Evolutionary conservation across 1,284 basidiomycete genomes (phyloP), one percentile per base, ranked within the genome.

Genomic region (Ustilago trichophora): DNA sequence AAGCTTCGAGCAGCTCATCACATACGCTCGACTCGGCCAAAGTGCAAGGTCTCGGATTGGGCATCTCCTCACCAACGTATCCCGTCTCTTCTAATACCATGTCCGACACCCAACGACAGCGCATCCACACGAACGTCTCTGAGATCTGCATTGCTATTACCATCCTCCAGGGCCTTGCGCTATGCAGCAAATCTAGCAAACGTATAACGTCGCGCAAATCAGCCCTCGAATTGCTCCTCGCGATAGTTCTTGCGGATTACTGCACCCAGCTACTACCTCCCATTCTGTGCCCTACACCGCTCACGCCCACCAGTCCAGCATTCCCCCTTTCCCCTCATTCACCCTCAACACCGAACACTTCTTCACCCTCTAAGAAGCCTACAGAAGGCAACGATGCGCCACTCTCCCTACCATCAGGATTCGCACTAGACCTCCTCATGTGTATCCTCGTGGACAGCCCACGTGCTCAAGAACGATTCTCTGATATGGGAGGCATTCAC

Each of bases 391-490:
- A 40, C 15, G 62, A 65, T 13, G 47, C 52, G 2, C 56, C 55
- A 10, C 54, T 64, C 18, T 48, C 52, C 3, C 36, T 65, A 7
- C 67, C 67, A 0, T 70, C 67, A 1, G 57, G 62, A 0, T 70
- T 70, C 27, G 67, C 67, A 9, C 47, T 70, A 15, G 60, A 65
- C 27, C 50, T 65, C 33, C 53, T 70, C 43, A 70, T 70, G 67
- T 70, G 67, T 36, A 40, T 70, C 25, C 54, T 70, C 12, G 67
- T 65, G 31, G 62, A 70, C 49, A 60, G 49, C 32, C 16, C 36
- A 2, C 13, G 37, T 2, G 60, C 62, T 1, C 60, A 54, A 34
- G 53, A 64, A 22, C 47, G 53, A 2, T 70, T 70, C 34, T 27
- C 34, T 10, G 62, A 70, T 16, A 70, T 70, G 56, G 67, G 67